phyloP scores from a whole-genome alignment of 148 eudicot genomes.

The Silene conica region DNA sequence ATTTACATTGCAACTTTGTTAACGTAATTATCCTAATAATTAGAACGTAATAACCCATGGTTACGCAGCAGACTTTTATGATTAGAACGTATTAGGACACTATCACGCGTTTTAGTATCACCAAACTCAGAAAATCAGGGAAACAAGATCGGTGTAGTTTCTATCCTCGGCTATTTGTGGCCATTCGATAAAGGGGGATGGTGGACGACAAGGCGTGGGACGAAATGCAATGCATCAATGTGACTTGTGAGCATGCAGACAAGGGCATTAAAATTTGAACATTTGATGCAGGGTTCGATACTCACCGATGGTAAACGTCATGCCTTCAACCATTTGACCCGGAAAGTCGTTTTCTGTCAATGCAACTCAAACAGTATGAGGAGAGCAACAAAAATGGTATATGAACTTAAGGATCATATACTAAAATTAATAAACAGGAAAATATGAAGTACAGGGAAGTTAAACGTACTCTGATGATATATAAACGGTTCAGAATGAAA shows the following conservation, averaged over 20 bases:
- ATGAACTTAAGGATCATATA: neutral
- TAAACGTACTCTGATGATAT: slow-evolving; percentile 76
- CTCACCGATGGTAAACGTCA: slow-evolving; percentile 90
- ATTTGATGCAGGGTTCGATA: neutral
- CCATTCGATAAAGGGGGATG: too few relatives aligned
- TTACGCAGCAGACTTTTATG: too few relatives aligned
- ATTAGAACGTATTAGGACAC: too few relatives aligned
- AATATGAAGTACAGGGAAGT: neutral
- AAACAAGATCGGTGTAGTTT: too few relatives aligned
- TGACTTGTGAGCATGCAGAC: neutral
- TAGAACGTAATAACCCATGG: too few relatives aligned
- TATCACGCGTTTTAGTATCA: too few relatives aligned
- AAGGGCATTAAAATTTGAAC: neutral
- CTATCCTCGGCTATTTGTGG: too few relatives aligned
- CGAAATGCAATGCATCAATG: too few relatives aligned
- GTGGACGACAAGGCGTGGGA: too few relatives aligned
- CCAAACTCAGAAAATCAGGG: too few relatives aligned
- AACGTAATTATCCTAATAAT: too few relatives aligned
- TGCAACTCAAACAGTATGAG: slow-evolving; percentile 1
- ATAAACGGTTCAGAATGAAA: slow-evolving; percentile 92
- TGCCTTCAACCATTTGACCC: slow-evolving; percentile 89
- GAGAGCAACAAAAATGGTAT: neutral
- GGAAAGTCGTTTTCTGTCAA: slow-evolving; percentile 67
- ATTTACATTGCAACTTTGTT: too few relatives aligned
- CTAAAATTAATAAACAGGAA: neutral